These are phyloP conservation scores for Alternaria brassicae DNA, from an alignment of 2,329 filamentous ascomycete genomes.

Conservation along the genomic window DNA sequence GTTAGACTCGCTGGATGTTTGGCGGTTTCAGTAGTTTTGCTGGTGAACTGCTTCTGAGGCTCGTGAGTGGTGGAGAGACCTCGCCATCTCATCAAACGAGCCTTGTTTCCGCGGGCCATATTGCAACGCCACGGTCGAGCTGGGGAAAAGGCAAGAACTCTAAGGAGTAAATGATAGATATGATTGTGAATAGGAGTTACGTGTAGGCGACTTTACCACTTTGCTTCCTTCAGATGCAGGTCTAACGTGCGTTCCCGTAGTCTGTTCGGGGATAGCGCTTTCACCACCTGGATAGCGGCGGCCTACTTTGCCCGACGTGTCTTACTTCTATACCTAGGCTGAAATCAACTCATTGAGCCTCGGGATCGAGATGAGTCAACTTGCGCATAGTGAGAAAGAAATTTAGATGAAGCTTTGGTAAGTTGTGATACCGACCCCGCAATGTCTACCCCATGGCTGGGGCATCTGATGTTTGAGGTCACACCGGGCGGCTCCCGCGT, in stretches of 20 bases:
- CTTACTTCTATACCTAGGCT: background rate
- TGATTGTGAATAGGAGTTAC: background rate
- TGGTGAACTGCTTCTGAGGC: background rate
- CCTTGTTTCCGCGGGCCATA: slow-evolving; percentile 10
- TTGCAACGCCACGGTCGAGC: background rate
- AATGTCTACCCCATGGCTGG: slow-evolving; percentile 7
- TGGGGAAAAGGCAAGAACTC: background rate
- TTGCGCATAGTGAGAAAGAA: background rate
- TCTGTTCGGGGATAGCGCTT: slow-evolving; percentile 3
- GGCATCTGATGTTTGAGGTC: slow-evolving; percentile 22
- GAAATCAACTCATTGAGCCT: background rate
- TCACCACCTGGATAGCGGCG: background rate
- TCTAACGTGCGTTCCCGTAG: background rate
- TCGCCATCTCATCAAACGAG: slow-evolving; percentile 12
- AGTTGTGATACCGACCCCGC: slow-evolving; percentile 16
- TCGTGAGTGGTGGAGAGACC: slow-evolving; percentile 20
- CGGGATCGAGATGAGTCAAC: background rate
- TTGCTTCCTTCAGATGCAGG: background rate
- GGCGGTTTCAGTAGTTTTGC: slow-evolving; percentile 12
- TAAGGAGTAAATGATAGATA: background rate
- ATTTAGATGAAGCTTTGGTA: background rate
- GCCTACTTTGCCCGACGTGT: background rate
- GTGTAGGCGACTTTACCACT: background rate
- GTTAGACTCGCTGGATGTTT: slow-evolving; percentile 11
- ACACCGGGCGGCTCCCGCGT: slow-evolving; percentile 14